These are phyloP conservation scores for Suillus decipiens DNA, from an alignment of 768 basidiomycete species.

Conservation along the genomic window DNA sequence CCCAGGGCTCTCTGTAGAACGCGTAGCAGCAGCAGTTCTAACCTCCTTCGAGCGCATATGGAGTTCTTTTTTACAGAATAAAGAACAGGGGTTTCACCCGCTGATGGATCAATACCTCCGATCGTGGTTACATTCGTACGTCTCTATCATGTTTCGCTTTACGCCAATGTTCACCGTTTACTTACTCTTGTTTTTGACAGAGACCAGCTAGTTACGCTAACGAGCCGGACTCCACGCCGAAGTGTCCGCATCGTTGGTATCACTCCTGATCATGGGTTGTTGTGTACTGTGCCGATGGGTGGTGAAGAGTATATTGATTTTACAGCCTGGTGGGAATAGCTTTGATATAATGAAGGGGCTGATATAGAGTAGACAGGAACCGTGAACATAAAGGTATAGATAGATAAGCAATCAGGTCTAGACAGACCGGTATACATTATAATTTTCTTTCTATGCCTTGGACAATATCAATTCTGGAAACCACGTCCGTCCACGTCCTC, in stretches of 20 bases:
- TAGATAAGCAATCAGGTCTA: no score
- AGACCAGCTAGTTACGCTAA: no score
- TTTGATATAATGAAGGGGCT: slow-evolving; percentile 89
- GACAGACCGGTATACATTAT: no score
- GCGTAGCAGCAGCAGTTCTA: slow-evolving; percentile 68
- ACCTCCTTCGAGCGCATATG: slow-evolving; percentile 79
- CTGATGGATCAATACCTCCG: slow-evolving; percentile 80
- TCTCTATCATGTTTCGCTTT: slow-evolving; percentile 22
- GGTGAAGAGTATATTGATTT: slow-evolving; percentile 63
- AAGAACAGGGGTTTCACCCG: slow-evolving; percentile 68
- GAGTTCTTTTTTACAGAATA: slow-evolving; percentile 49
- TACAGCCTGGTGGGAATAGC: slow-evolving; percentile 97
- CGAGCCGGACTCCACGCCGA: slow-evolving; percentile 60
- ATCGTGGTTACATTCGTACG: slow-evolving; percentile 92
- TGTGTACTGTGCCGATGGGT: slow-evolving; percentile 67
- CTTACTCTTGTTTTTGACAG: neutral
- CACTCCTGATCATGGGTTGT: slow-evolving; percentile 76
- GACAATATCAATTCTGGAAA: no score
- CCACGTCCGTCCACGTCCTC: no score
- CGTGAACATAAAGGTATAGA: no score
- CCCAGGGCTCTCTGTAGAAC: slow-evolving; percentile 62
- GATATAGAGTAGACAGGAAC: neutral
- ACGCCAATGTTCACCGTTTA: neutral
- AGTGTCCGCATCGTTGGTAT: slow-evolving; percentile 81
- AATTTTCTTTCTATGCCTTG: no score